Evolutionary conservation across 192 early-diverging fungal species (phyloP).

Genomic region (Pilobolus umbonatus): DNA sequence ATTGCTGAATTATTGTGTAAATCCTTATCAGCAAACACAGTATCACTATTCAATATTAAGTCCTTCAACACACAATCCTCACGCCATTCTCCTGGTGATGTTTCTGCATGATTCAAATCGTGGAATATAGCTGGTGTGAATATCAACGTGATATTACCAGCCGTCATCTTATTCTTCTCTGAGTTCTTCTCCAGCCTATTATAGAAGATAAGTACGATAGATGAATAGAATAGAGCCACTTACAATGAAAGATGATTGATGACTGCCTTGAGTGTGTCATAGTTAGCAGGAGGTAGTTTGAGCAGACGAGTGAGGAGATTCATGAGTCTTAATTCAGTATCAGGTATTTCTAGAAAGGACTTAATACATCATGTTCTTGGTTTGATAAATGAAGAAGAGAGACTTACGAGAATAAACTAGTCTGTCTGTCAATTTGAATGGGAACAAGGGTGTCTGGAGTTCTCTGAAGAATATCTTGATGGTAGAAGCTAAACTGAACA

Average conservation of each 20-base stretch:
- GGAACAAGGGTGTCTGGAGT: constrained; percentile 57
- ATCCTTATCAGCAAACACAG: constrained; percentile 29
- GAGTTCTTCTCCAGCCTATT: constrained; percentile 41
- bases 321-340: constrained; percentile 36
- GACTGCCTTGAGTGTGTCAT: constrained; percentile 51
- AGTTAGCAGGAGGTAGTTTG: constrained; percentile 43
- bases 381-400: neutral
- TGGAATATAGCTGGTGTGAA: constrained; percentile 65
- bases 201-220: neutral
- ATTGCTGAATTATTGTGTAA: constrained; percentile 21
- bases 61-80: constrained; percentile 35
- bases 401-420: constrained; percentile 43
- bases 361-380: neutral
- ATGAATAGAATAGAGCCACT: neutral
- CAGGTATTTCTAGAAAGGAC: constrained; percentile 32
- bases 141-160: constrained; percentile 54
- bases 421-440: constrained; percentile 48
- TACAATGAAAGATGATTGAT: constrained; percentile 54
- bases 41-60: constrained; percentile 26
- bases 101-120: constrained; percentile 43
- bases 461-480: constrained; percentile 65
- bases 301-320: constrained; percentile 40
- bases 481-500: constrained; percentile 53
- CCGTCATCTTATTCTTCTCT: constrained; percentile 62
- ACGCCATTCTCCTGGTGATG: constrained; percentile 32